Conservation (phyloP, 495 filamentous ascomycete species). For the Hypomontagnella monticulosa region DNA sequence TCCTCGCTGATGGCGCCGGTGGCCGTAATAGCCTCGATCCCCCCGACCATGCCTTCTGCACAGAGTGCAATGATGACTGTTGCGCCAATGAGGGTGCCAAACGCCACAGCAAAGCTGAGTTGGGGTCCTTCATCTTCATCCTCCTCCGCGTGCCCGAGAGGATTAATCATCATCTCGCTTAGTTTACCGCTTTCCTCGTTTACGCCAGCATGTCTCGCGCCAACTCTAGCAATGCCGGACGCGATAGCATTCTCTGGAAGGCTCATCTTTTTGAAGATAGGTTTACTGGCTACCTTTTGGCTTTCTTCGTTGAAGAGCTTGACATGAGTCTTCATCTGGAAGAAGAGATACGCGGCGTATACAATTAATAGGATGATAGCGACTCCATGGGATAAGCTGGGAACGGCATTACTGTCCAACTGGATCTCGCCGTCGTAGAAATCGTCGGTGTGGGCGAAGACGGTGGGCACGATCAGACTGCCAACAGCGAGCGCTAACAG, state of each 20-base stretch:
- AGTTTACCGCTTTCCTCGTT: slow-evolving; percentile 56
- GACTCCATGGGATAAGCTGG: slow-evolving; percentile 74
- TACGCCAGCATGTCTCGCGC: slow-evolving; percentile 58
- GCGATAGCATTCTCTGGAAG: slow-evolving; percentile 66
- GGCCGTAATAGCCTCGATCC: slow-evolving; percentile 75
- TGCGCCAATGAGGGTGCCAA: slow-evolving; percentile 72
- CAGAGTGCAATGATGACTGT: slow-evolving; percentile 88
- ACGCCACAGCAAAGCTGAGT: slow-evolving; percentile 72
- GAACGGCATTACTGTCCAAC: slow-evolving; percentile 53
- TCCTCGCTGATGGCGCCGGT: slow-evolving; percentile 68
- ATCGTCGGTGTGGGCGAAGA: slow-evolving; percentile 69
- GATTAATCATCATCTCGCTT: slow-evolving; percentile 48
- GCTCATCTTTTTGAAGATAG: slow-evolving; percentile 56
- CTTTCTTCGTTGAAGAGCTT: slow-evolving; percentile 77
- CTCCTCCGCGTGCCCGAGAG: slow-evolving; percentile 46
- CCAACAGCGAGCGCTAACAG: slow-evolving; percentile 82
- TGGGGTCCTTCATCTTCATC: slow-evolving; percentile 77
- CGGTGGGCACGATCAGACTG: slow-evolving; percentile 87
- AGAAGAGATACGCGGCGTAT: slow-evolving; percentile 80
- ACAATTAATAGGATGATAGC: slow-evolving; percentile 78
- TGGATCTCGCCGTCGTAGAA: slow-evolving; percentile 33
- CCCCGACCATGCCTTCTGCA: slow-evolving; percentile 88
- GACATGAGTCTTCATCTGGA: slow-evolving; percentile 82
- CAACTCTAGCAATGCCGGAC: slow-evolving; percentile 68
- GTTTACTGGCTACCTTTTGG: slow-evolving; percentile 67